phyloP scores from a whole-genome alignment of 768 basidiomycete genomes.

The Phanerochaete carnosa region DNA sequence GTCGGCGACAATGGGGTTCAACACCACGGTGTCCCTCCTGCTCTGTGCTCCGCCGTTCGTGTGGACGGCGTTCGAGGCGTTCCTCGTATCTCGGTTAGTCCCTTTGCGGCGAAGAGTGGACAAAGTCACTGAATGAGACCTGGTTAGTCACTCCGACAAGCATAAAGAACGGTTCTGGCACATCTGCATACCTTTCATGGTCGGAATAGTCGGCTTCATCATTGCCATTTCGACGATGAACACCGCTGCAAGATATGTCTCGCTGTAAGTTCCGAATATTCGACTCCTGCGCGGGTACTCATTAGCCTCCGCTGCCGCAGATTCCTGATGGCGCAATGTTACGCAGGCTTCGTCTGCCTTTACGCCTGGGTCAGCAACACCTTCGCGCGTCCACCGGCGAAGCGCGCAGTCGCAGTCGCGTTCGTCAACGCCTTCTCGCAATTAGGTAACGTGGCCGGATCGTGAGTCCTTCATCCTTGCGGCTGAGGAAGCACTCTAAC shows the following conservation, averaged over 20 bases:
- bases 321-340: constrained; percentile 76
- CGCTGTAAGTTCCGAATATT: constrained; percentile 43
- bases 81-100: constrained; percentile 47
- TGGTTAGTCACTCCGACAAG: constrained; percentile 66
- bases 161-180: constrained; percentile 71
- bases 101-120: neutral
- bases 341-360: constrained; percentile 68
- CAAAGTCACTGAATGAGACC: neutral
- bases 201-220: constrained; percentile 70
- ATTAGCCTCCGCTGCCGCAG: constrained; percentile 36
- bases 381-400: constrained; percentile 74
- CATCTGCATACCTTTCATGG: constrained; percentile 45
- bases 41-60: constrained; percentile 79
- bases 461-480: constrained; percentile 25
- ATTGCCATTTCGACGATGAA: constrained; percentile 66
- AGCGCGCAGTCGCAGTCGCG: constrained; percentile 82
- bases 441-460: constrained; percentile 80
- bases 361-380: constrained; percentile 51
- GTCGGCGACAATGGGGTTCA: constrained; percentile 67
- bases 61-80: constrained; percentile 55
- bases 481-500: neutral
- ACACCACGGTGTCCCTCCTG: constrained; percentile 57
- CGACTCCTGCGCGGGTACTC: neutral
- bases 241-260: constrained; percentile 58
- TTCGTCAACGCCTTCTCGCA: constrained; percentile 79